phyloP scores from a whole-genome alignment of 345 rosid species.

The Salix koriyanagi region DNA sequence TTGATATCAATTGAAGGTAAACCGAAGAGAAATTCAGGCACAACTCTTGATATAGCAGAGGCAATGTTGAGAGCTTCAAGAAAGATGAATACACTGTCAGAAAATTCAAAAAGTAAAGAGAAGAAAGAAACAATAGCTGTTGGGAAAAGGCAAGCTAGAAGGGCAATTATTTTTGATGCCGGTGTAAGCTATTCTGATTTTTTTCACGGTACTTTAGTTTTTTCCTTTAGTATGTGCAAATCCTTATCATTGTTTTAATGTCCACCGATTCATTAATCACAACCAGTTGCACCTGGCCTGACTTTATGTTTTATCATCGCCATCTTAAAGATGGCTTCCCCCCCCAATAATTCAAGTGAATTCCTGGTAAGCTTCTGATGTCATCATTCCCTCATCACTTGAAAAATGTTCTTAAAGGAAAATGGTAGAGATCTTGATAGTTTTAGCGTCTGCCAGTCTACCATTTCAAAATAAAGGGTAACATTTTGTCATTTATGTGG shows the following conservation, averaged over 20 bases:
- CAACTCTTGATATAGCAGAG: background rate
- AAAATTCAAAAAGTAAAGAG: constrained; percentile 3
- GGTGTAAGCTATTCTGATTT: constrained; percentile 26
- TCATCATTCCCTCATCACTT: background rate
- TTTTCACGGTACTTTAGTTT: background rate
- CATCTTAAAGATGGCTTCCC: too few relatives aligned
- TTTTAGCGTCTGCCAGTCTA: background rate
- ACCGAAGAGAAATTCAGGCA: constrained; percentile 5
- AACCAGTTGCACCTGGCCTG: too few relatives aligned
- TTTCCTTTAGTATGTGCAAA: background rate
- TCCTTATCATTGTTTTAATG: background rate
- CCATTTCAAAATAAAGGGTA: background rate
- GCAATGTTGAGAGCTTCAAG: constrained; percentile 5
- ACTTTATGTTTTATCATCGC: too few relatives aligned
- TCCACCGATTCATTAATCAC: too few relatives aligned
- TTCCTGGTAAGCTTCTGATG: background rate
- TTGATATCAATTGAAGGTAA: constrained; percentile 5
- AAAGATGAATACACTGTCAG: constrained; percentile 4
- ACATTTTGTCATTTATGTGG: background rate
- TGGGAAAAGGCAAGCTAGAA: constrained; percentile 13
- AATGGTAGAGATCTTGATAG: background rate
- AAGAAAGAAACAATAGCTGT: background rate
- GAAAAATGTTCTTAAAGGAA: background rate
- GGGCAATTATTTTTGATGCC: constrained; percentile 34
- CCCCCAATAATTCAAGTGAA: background rate